Evolutionary conservation across 2,329 filamentous ascomycete species (phyloP), one percentile per base, ranked within the genome.

Genomic region (Clarireedia homoeocarpa): DNA sequence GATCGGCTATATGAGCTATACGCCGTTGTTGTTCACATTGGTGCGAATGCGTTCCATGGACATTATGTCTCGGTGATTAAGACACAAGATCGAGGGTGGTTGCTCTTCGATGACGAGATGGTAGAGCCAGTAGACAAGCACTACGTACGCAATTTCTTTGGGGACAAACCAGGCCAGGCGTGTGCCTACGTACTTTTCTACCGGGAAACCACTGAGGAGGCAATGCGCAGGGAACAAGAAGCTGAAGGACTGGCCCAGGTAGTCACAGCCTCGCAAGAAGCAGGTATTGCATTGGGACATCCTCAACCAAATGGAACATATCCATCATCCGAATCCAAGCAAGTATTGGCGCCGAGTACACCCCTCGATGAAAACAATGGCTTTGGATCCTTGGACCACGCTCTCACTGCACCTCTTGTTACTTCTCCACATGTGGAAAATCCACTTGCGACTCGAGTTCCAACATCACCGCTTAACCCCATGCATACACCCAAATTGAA

Each of bases 31-130:
- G 90, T 99, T 23, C 94, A 99, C 67, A 97, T 99, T 61, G 94
- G 94, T 53, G 91, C 91, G 49, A 95, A 95, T 23, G 92, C 94
- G 4, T 96, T 96, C 67, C 94, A 99, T 68, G 94, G 94, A 4
- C 94, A 99, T 71, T 99, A 99, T 65, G 91, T 99, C 34, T 91
- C 91, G 5, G 94, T 99, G 54, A 91, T 99, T 75, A 99, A 99
- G 73, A 97, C 94, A 0, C 86, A 95, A 67, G 94, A 97, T 68
- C 84, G 89, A 53, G 94, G 94, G 27, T 99, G 94, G 94, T 75
- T 99, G 44, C 75, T 99, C 5, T 99, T 99, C 65, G 94, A 99
- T 65, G 94, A 99, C 66, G 94, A 99, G 73, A 91, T 97, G 83
- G 94, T 99, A 4, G 94, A 99, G 70, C 94, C 94, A 0, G 94